Evolutionary conservation across 306 rosid species (phyloP).

Genomic region (Medicago lupulina): DNA sequence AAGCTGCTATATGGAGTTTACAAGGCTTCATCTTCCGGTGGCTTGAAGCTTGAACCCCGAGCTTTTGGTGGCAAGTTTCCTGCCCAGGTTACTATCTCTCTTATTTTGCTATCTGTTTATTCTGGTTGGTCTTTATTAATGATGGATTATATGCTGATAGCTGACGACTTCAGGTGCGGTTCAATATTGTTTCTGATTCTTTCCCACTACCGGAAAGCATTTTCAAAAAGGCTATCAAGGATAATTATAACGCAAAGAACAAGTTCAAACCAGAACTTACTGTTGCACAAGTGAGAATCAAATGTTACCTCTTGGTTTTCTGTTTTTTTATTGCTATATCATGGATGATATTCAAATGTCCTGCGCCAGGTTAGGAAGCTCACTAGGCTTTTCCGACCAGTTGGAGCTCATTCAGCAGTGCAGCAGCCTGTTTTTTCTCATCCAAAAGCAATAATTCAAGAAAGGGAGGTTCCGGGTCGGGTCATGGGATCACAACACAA

Average conservation of each 20-base stretch:
- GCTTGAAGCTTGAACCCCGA: constrained; percentile 78
- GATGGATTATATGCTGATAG: constrained; percentile 39
- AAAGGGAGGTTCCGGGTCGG: constrained; percentile 43
- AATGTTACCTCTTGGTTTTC: constrained; percentile 2
- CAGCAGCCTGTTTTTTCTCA: constrained; percentile 45
- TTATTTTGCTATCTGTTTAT: constrained; percentile 14
- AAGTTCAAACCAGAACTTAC: constrained; percentile 91
- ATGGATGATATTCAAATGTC: constrained; percentile 34
- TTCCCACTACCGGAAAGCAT: constrained; percentile 75
- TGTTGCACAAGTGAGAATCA: constrained; percentile 64
- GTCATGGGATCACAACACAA: constrained; percentile 41
- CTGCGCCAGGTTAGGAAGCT: constrained; percentile 83
- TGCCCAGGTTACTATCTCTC: constrained; percentile 66
- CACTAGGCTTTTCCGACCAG: constrained; percentile 71
- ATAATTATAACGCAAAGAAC: constrained; percentile 65
- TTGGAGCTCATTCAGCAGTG: constrained; percentile 44
- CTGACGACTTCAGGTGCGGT: constrained; percentile 71
- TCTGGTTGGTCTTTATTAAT: constrained; percentile 17
- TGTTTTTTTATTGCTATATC: constrained; percentile 24
- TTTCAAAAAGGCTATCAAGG: constrained; percentile 86
- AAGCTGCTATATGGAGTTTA: constrained; percentile 82
- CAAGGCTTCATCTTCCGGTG: constrained; percentile 83
- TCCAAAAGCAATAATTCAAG: constrained; percentile 37
- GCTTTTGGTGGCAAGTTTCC: constrained; percentile 90
- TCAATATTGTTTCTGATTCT: constrained; percentile 69